Evolutionary conservation across 75 land plant genomes (phyloP).

Genomic region (Chamaecyparis obtusa): DNA sequence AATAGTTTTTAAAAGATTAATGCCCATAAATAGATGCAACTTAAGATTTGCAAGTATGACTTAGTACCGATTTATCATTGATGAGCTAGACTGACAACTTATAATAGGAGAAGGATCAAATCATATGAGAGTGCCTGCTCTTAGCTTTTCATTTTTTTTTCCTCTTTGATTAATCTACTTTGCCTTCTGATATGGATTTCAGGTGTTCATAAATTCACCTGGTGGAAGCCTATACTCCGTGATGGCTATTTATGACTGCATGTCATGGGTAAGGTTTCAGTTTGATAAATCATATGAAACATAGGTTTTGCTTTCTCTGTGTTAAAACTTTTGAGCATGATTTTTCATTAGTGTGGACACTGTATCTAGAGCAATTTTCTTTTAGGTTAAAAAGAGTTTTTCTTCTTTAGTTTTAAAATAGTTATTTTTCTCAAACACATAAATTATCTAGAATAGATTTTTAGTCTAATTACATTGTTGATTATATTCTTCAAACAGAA

Average conservation of each 20-base stretch:
- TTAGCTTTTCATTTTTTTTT: neutral
- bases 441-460: too few species aligned
- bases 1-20: neutral
- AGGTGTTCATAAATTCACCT: conserved; percentile 91
- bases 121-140: neutral
- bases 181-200: conserved; percentile 14
- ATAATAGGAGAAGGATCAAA: neutral
- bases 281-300: neutral
- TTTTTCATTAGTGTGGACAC: neutral
- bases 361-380: neutral
- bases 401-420: neutral
- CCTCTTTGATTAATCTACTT: neutral
- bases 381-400: neutral
- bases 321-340: neutral
- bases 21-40: neutral
- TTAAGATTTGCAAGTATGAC: neutral
- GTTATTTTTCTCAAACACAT: neutral
- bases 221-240: conserved; percentile 96
- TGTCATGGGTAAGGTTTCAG: conserved; percentile 82
- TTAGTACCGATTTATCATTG: neutral
- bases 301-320: neutral
- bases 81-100: neutral
- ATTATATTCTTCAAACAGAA: too few species aligned
- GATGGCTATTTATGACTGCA: conserved; percentile 90
- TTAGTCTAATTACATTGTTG: neutral